Base-by-base conservation (phyloP, 2,329 filamentous ascomycete species). In the Stylonectria norvegica region DNA sequence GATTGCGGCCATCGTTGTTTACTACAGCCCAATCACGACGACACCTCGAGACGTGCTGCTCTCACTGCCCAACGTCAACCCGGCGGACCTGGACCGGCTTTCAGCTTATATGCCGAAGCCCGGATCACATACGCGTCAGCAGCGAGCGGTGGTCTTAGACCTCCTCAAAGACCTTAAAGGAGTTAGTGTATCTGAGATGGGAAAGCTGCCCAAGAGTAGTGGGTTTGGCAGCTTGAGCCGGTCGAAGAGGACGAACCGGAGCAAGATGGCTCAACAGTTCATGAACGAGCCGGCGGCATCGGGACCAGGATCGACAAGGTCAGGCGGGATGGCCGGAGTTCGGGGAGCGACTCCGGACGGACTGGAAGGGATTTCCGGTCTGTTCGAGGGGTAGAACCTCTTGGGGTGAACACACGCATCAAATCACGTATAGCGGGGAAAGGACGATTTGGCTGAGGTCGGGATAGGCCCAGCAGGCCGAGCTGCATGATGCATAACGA, bases 161-260 rank as follows among this genome's bases (percentile, higher is more conserved):
- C 69, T 98, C 12, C 71, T 98, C 16, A 86, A 89, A 53, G 84
- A 89, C 30, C 75, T 98, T 5, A 83, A 95, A 52, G 93, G 93
- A 1, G 83, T 97, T 5, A 91, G 89, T 55, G 87, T 98, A 40
- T 87, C 90, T 6, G 93, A 98, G 66, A 86, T 93, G 71, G 93
- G 93, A 18, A 93, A 88, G 64, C 81, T 98, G 5, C 72, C 67
- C 36, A 80, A 80, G 61, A 73, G 69, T 32, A 65, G 65, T 10
- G 67, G 66, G 11, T 58, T 68, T 20, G 58, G 56, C 5, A 48
- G 36, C 17, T 42, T 56, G n/a, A 36, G 42, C 5, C 53, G 53
- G 28, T 42, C 49, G 18, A 64, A 62, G 43, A 56, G 51, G 27
- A 48, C 46, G 11, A 48, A 49, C 22, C 60, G 63, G 34, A 63